phyloP scores from a whole-genome alignment of 352 stramenopile genomes.

The Globisporangium rhizosaccharum region DNA sequence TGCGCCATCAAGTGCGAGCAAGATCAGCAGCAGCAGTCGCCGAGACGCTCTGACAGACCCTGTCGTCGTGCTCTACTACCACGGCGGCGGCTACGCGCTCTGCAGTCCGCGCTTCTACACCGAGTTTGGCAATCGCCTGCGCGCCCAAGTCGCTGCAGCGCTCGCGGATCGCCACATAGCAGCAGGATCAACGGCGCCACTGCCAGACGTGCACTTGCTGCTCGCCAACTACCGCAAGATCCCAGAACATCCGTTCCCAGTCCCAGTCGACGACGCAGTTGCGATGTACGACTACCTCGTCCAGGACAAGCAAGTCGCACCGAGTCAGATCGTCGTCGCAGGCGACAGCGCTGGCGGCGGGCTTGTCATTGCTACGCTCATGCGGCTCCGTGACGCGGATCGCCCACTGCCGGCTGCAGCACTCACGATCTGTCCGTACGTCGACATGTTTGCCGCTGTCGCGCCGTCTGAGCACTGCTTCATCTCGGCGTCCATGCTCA shows the following conservation, averaged over 20 bases:
- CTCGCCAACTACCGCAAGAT: slow-evolving; percentile 43
- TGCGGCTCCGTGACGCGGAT: slow-evolving; percentile 24
- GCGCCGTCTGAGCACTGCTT: slow-evolving; percentile 19
- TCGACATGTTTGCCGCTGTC: slow-evolving; percentile 25
- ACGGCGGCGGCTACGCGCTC: slow-evolving; percentile 45
- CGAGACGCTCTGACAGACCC: too few relatives aligned
- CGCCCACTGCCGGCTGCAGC: slow-evolving; percentile 22
- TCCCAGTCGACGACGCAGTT: slow-evolving; percentile 25
- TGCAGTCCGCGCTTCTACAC: slow-evolving; percentile 37
- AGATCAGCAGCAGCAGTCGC: neutral
- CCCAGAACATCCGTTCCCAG: slow-evolving; percentile 25
- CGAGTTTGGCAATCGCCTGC: slow-evolving; percentile 21
- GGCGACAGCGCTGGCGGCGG: slow-evolving; percentile 36
- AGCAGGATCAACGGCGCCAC: neutral
- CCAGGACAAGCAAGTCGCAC: slow-evolving; percentile 21
- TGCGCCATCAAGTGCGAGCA: neutral
- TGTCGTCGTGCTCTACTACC: slow-evolving; percentile 44
- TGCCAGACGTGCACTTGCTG: slow-evolving; percentile 27
- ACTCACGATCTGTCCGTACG: slow-evolving; percentile 29
- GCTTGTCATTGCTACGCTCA: slow-evolving; percentile 30
- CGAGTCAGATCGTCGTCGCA: slow-evolving; percentile 28
- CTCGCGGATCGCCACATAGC: slow-evolving; percentile 1
- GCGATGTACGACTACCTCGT: slow-evolving; percentile 40
- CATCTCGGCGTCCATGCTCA: slow-evolving; percentile 13
- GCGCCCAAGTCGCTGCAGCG: slow-evolving; percentile 13